Conservation (phyloP, 2,329 filamentous ascomycete genomes). For the Sporothrix pseudoabietina region DNA sequence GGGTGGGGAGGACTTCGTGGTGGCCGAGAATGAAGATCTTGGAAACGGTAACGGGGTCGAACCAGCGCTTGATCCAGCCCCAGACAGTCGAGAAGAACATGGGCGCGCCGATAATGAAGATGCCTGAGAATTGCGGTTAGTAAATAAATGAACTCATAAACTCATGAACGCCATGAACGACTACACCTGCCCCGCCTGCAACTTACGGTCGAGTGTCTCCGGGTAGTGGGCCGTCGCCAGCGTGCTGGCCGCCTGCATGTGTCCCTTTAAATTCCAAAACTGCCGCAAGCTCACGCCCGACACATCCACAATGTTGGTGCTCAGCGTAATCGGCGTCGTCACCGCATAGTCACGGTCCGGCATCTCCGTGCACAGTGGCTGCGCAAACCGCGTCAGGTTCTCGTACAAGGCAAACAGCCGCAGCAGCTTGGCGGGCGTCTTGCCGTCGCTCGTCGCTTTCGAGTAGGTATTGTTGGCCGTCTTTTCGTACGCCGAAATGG, state of each 20-base stretch:
- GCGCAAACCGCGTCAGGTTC: constrained; percentile 82
- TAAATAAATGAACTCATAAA: constrained; percentile 46
- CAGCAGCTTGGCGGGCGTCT: constrained; percentile 73
- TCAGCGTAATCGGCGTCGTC: constrained; percentile 81
- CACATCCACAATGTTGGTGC: constrained; percentile 94
- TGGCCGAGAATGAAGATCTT: constrained; percentile 90
- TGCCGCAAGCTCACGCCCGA: constrained; percentile 84
- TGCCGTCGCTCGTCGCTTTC: constrained; percentile 59
- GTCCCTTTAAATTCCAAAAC: constrained; percentile 91
- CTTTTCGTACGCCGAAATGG: constrained; percentile 77
- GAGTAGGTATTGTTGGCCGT: constrained; percentile 59
- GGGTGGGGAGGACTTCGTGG: constrained; percentile 72
- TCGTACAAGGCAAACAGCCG: constrained; percentile 93
- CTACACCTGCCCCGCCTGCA: constrained; percentile 44
- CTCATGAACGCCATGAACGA: background rate
- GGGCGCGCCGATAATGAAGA: constrained; percentile 78
- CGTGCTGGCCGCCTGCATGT: constrained; percentile 90
- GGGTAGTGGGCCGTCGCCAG: constrained; percentile 93
- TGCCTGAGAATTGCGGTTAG: constrained; percentile 3
- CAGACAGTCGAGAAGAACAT: constrained; percentile 90
- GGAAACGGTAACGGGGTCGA: constrained; percentile 87
- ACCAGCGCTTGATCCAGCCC: constrained; percentile 96
- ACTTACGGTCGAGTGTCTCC: constrained; percentile 75
- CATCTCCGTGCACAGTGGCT: constrained; percentile 80
- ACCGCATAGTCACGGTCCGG: constrained; percentile 69